Conservation (phyloP, 805 yeast species). For the Teunomyces funiuensis region DNA sequence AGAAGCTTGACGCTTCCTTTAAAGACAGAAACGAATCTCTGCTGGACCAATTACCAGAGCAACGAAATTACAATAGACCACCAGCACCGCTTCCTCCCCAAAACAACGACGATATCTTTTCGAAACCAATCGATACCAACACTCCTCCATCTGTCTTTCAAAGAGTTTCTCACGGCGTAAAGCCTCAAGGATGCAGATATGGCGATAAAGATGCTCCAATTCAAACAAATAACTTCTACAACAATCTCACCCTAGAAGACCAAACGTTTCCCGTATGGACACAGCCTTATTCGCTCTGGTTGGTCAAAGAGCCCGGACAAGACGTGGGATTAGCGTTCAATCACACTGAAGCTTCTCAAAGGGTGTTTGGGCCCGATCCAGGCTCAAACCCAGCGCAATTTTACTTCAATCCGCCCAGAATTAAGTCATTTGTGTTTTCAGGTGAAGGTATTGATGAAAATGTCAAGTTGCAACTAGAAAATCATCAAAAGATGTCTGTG, state of each 20-base stretch:
- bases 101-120: slow-evolving; percentile 33
- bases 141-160: slow-evolving; percentile 47
- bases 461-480: slow-evolving; percentile 17
- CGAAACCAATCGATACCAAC: slow-evolving; percentile 39
- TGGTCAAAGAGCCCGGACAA: slow-evolving; percentile 43
- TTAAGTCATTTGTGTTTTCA: slow-evolving; percentile 55
- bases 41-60: not conserved
- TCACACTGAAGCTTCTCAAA: slow-evolving; percentile 57
- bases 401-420: slow-evolving; percentile 67
- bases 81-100: slow-evolving; percentile 5
- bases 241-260: slow-evolving; percentile 64
- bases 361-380: slow-evolving; percentile 71
- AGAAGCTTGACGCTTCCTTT: slow-evolving; percentile 17
- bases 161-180: slow-evolving; percentile 30
- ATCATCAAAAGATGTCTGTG: slow-evolving; percentile 34
- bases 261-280: slow-evolving; percentile 77
- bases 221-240: slow-evolving; percentile 78
- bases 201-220: slow-evolving; percentile 41
- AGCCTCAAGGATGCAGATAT: slow-evolving; percentile 32
- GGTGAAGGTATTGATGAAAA: slow-evolving; percentile 21
- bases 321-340: slow-evolving; percentile 67
- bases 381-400: slow-evolving; percentile 51
- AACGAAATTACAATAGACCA: slow-evolving; percentile 1
- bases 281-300: slow-evolving; percentile 79
- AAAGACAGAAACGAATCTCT: not conserved